Percentiles rank a stretch among this genome's conserved stretches.
phyloP scores from a whole-genome alignment of 331 rosid genomes.

The Acacia pycnantha region DNA sequence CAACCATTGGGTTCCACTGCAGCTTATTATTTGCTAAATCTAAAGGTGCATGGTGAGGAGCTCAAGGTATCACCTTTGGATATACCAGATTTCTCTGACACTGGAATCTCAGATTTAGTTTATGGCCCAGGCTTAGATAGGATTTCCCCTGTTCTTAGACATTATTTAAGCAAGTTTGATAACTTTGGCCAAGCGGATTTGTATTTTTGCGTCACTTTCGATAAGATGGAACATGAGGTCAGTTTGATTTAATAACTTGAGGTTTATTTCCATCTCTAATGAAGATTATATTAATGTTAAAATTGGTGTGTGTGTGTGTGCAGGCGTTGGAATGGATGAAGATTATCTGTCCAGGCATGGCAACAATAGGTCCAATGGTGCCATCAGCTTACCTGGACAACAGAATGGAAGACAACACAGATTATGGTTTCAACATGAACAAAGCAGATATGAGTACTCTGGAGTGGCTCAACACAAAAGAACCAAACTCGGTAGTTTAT shows the following conservation, averaged over 20 bases:
- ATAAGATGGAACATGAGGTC: not conserved
- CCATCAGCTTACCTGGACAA: not conserved
- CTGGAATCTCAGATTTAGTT: not conserved
- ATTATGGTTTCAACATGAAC: not conserved
- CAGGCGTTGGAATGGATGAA: not conserved
- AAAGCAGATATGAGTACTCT: not conserved
- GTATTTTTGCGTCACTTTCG: not conserved
- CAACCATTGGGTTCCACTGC: not conserved
- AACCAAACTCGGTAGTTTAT: not conserved
- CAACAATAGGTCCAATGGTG: not conserved
- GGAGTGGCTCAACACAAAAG: not conserved
- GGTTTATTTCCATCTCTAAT: not conserved
- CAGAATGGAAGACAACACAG: not conserved
- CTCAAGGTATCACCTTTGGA: not conserved
- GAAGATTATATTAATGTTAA: constrained; percentile 8
- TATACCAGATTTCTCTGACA: not conserved
- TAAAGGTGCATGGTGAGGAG: not conserved
- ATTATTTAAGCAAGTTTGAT: not conserved
- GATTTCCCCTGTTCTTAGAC: not conserved
- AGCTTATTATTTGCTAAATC: not conserved
- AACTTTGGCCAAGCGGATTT: not conserved
- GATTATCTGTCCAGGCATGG: not conserved
- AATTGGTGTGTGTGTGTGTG: not conserved
- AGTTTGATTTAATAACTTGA: not conserved
- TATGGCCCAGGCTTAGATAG: not conserved